Percentiles rank a stretch among this genome's conserved stretches.
Evolutionary conservation across 2,329 filamentous ascomycete genomes (phyloP).

Genomic region (Clonostachys sp.): DNA sequence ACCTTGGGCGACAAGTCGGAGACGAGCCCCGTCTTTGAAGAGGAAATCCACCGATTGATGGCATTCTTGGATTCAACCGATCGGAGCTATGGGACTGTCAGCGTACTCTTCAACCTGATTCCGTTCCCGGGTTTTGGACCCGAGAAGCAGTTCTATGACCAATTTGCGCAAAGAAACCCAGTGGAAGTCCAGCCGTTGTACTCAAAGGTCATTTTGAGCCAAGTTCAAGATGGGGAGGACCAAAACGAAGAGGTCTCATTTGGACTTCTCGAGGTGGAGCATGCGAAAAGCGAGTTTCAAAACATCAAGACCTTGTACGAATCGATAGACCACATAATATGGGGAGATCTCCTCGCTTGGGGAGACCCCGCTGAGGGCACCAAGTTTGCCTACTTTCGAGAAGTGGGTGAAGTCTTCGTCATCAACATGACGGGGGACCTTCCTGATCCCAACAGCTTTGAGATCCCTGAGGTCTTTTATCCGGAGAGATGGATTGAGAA

Average conservation of each 20-base stretch:
- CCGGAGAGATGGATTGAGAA: constrained; percentile 46
- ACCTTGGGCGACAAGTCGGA: constrained; percentile 10
- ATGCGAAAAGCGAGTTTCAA: constrained; percentile 26
- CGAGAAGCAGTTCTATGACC: constrained; percentile 39
- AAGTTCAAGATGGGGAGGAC: constrained; percentile 17
- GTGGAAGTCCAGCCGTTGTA: constrained; percentile 20
- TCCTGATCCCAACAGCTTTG: constrained; percentile 34
- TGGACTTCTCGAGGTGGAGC: constrained; percentile 34
- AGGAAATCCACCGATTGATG: constrained; percentile 58
- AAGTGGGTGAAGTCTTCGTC: constrained; percentile 44
- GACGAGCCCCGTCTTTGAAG: constrained; percentile 30
- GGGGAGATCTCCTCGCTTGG: constrained; percentile 34
- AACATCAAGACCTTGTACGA: constrained; percentile 40
- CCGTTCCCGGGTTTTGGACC: constrained; percentile 23
- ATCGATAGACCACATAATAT: constrained; percentile 41
- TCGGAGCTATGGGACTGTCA: constrained; percentile 52
- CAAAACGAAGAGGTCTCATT: constrained; percentile 25
- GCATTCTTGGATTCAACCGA: constrained; percentile 59
- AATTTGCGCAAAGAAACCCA: constrained; percentile 22
- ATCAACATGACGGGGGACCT: constrained; percentile 38
- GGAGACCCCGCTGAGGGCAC: constrained; percentile 25
- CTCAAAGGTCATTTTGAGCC: constrained; percentile 19
- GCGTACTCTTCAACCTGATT: constrained; percentile 31
- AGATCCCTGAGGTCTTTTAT: constrained; percentile 44
- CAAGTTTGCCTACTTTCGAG: constrained; percentile 36